Conservation (phyloP, 805 yeast species). For the Candida hungchunana region DNA sequence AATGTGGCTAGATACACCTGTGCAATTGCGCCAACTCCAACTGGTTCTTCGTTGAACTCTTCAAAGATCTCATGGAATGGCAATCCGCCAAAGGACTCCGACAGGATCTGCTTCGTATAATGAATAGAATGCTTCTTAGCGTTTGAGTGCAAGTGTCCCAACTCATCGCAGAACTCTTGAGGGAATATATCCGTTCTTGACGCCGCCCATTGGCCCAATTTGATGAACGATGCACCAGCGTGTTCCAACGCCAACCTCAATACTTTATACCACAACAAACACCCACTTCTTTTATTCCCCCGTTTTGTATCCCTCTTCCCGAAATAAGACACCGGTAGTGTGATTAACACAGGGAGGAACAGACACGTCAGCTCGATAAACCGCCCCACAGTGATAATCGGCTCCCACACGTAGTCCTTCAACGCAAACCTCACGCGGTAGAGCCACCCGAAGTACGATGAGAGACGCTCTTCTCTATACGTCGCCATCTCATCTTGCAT, state of each 20-base stretch:
- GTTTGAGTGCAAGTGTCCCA: constrained; percentile 76
- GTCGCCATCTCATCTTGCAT: constrained; percentile 34
- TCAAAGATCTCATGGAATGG: constrained; percentile 70
- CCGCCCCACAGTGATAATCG: constrained; percentile 61
- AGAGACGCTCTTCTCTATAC: constrained; percentile 29
- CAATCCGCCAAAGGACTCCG: constrained; percentile 52
- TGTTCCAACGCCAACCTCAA: constrained; percentile 65
- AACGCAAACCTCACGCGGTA: constrained; percentile 40
- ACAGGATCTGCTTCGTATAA: constrained; percentile 55
- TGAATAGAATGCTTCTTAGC: constrained; percentile 67
- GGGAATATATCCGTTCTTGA: constrained; percentile 93
- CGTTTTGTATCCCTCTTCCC: constrained; percentile 15
- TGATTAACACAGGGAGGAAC: constrained; percentile 63
- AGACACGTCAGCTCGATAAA: constrained; percentile 63
- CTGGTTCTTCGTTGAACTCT: constrained; percentile 67
- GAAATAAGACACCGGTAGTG: constrained; percentile 54
- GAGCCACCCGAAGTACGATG: constrained; percentile 27
- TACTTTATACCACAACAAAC: constrained; percentile 63
- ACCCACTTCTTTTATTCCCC: constrained; percentile 51
- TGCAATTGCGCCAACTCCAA: constrained; percentile 98
- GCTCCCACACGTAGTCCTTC: constrained; percentile 60
- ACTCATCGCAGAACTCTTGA: constrained; percentile 66
- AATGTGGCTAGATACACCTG: constrained; percentile 83
- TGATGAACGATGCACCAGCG: constrained; percentile 91
- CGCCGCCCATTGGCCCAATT: constrained; percentile 99